Evolutionary conservation across 805 yeast genomes (phyloP).

Genomic region (Candida montana): DNA sequence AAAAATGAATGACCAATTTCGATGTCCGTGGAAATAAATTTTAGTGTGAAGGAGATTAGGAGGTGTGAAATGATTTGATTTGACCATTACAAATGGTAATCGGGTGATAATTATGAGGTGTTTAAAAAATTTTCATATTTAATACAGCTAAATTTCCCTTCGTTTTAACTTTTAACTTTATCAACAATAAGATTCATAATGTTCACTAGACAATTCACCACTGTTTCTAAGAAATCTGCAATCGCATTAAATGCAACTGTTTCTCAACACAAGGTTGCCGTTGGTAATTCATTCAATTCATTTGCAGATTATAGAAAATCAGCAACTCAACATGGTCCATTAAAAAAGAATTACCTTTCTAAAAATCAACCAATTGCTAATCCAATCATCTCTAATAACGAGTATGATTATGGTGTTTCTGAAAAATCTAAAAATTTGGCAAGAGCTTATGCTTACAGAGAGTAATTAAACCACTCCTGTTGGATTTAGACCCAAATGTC

Average conservation of each 20-base stretch:
- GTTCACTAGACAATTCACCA: constrained; percentile 6
- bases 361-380: constrained; percentile 8
- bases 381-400: constrained; percentile 16
- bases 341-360: constrained; percentile 20
- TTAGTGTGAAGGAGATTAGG: too few relatives aligned
- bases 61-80: not conserved
- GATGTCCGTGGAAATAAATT: not conserved
- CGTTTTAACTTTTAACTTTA: too few relatives aligned
- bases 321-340: constrained; percentile 35
- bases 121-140: not conserved
- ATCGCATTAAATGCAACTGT: constrained; percentile 14
- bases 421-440: constrained; percentile 20
- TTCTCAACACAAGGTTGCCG: constrained; percentile 5
- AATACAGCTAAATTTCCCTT: not conserved
- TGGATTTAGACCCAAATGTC: too few relatives aligned
- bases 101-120: not conserved
- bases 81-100: not conserved
- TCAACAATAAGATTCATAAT: not conserved
- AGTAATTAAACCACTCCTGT: too few relatives aligned
- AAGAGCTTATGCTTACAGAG: constrained; percentile 18
- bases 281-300: constrained; percentile 31
- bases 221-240: constrained; percentile 16
- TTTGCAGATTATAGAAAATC: constrained; percentile 34
- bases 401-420: constrained; percentile 22
- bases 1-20: not conserved